Base-by-base conservation (phyloP, 2,329 filamentous ascomycete species). In the Periconia sp. region DNA sequence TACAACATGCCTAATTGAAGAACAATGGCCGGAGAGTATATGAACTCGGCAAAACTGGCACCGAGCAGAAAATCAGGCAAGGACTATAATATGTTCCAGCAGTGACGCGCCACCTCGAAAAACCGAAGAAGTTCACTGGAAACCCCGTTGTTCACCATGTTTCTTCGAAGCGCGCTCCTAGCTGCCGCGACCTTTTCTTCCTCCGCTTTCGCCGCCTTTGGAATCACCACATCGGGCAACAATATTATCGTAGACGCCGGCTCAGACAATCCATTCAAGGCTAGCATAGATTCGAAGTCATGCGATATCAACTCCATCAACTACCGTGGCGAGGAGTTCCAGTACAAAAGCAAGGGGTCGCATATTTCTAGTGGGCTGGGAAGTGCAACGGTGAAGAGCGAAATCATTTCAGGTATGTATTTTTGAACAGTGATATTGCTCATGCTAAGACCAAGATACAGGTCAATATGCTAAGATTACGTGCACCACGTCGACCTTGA, bases 291-390 rank as follows among this genome's bases (percentile, higher is more conserved):
- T 30, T 57, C 78, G 45, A 76, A 74, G 15, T 86, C 74, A 65
- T 87, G 85, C 59, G 85, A 87, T 60, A 84, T 88, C 67, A 86
- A 79, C 14, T 87, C 84, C 0, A 82, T 88, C 67, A 79, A 80
- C 50, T 87, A 80, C 64, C 80, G 82, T 20, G 81, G 82, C 54
- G 77, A 78, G 42, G 82, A 88, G 65, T 77, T 85, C 8, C 85
- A 88, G 68, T 82, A 83, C 59, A 57, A 71, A 7, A 68, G 70
- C 45, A 77, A 77, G 44, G 77, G 76, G 20, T 81, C 80, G n/a
- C 84, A 86, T 51, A 82, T 87, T 53, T 75, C 75, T 23, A 85
- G 83, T 15, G 84, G 84, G 10, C 76, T 86, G 1, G 84, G 83
- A n/a, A 77, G 78, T 2, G 81, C 82, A 8, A 82, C 78, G 9